Evolutionary conservation across 1,284 basidiomycete genomes (phyloP).

Genomic region (Pseudozyma sp.): DNA sequence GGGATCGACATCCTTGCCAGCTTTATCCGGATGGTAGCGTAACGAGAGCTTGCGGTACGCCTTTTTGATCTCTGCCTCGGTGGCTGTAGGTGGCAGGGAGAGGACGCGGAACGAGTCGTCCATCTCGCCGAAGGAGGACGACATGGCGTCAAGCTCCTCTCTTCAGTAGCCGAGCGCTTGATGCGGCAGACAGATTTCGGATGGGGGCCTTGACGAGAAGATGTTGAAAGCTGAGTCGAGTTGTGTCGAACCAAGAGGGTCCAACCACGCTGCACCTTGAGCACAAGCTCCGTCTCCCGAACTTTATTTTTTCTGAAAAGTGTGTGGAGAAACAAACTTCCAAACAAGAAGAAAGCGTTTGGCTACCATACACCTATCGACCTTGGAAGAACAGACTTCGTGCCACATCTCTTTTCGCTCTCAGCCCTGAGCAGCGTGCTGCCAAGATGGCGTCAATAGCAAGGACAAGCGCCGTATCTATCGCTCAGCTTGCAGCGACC

Average conservation of each 20-base stretch:
- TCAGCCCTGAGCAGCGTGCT: neutral
- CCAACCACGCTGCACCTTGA: neutral
- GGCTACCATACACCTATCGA: neutral
- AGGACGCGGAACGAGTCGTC: constrained; percentile 71
- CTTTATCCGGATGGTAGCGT: constrained; percentile 63
- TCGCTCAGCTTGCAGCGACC: constrained; percentile 2
- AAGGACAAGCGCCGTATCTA: neutral
- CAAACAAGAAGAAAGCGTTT: neutral
- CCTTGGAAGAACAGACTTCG: neutral
- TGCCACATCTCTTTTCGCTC: neutral
- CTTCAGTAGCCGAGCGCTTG: neutral
- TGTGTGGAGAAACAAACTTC: constrained; percentile 28
- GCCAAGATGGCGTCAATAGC: constrained; percentile 14
- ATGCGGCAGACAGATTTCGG: neutral
- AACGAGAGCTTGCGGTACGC: constrained; percentile 73
- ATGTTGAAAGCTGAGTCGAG: constrained; percentile 18
- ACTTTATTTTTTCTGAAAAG: constrained; percentile 8
- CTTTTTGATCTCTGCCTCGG: constrained; percentile 83
- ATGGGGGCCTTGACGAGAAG: neutral
- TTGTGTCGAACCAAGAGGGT: constrained; percentile 1
- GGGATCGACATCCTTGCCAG: constrained; percentile 57
- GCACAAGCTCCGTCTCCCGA: constrained; percentile 29
- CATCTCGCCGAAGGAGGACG: constrained; percentile 28
- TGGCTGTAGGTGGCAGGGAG: constrained; percentile 76
- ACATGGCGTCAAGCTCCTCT: constrained; percentile 10